Base-by-base conservation (phyloP, 2,329 filamentous ascomycete genomes). In the Ophidiomyces ophidiicola region DNA sequence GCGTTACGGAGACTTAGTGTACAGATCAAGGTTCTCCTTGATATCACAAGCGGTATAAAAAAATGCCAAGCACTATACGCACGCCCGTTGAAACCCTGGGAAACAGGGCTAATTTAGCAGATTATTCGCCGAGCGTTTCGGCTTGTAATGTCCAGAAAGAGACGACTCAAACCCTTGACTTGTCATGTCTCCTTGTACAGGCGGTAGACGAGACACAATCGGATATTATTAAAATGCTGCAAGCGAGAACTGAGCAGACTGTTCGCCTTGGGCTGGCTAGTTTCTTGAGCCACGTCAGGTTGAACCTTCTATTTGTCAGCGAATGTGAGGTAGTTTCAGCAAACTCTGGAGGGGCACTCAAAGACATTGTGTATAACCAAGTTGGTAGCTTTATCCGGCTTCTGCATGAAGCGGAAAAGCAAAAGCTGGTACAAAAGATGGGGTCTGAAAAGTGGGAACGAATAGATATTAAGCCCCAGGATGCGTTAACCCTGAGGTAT, bases 11-110 rank as follows among this genome's bases (percentile, higher is more conserved):
- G 90, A 52, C 65, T 94, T 6, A 84, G 83, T n/a, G 87, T 85
- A 0, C 88, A 96, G 56, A 81, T 88, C 41, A 96, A 96, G 58
- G 78, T 96, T 5, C 63, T 98, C 11, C 69, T 96, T 6, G 90
- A 98, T 58, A 82, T 94, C 14, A 90, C 87, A 1, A 94, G 85
- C 56, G 61, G 60, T n/a, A n/a, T n/a, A 23, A 23, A 15, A 23
- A 26, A 23, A 36, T 21, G 36, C n/a, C 41, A 12, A 44, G 39
- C 6, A 32, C 30, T 20, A 25, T 23, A 12, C 10, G 26, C 5
- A 24, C 40, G 20, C 10, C 17, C 44, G 6, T 26, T 36, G 32
- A 6, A 43, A 48, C 12, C 19, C 45, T 35, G 44, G 49, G 47
- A n/a, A 51, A 31, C 4, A 51, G 38, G 20, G 42, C 25, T 11